These are phyloP conservation scores for Spathaspora gorwiae DNA, from an alignment of 805 yeast genomes.

Conservation along the genomic window DNA sequence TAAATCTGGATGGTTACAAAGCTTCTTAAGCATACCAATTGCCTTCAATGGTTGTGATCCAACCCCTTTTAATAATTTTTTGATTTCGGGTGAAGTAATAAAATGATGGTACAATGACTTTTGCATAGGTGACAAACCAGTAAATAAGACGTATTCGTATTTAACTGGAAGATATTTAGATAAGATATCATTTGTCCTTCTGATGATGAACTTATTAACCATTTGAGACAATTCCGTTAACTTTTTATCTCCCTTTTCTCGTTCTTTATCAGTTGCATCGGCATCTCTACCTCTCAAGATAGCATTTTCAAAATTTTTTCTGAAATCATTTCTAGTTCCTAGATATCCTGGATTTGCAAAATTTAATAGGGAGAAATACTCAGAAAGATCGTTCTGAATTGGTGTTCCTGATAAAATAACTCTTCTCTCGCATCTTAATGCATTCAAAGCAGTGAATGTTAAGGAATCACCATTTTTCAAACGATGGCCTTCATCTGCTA, in stretches of 20 bases:
- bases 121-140: conserved; percentile 78
- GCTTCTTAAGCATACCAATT: conserved; percentile 80
- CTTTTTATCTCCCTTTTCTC: conserved; percentile 62
- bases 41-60: conserved; percentile 86
- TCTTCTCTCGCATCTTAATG: conserved; percentile 80
- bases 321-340: conserved; percentile 79
- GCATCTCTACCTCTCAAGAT: conserved; percentile 88
- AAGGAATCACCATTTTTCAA: conserved; percentile 75
- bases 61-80: conserved; percentile 56
- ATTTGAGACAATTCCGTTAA: conserved; percentile 64
- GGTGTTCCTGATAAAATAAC: conserved; percentile 96
- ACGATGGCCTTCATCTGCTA: conserved; percentile 52
- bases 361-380: conserved; percentile 82
- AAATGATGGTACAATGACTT: conserved; percentile 64
- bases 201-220: conserved; percentile 85
- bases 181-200: conserved; percentile 92
- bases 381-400: conserved; percentile 90
- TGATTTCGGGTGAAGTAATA: conserved; percentile 74
- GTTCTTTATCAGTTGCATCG: conserved; percentile 76
- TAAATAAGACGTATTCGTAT: conserved; percentile 95
- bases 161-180: conserved; percentile 93
- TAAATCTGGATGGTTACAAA: conserved; percentile 92
- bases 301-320: conserved; percentile 75
- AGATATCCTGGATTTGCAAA: conserved; percentile 93
- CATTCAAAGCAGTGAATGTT: conserved; percentile 81